Evolutionary conservation across 306 rosid genomes (phyloP).

Genomic region (Alnus glutinosa): DNA sequence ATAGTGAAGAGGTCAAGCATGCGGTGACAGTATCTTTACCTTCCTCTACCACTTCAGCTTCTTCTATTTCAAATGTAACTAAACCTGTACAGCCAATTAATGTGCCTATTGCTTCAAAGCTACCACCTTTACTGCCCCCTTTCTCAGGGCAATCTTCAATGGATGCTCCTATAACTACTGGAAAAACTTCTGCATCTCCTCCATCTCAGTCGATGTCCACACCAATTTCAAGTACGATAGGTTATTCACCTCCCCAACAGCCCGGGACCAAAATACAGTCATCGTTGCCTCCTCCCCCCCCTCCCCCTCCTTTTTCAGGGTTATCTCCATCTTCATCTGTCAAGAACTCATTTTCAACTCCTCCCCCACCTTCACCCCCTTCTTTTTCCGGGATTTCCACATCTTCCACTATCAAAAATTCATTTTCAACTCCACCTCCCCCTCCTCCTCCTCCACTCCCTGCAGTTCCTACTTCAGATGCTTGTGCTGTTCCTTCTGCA

Average conservation of each 20-base stretch:
- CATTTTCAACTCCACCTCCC: constrained; percentile 30
- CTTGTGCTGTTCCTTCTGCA: constrained; percentile 10
- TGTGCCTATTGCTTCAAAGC: constrained; percentile 32
- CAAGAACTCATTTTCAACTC: constrained; percentile 23
- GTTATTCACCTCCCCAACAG: constrained; percentile 21
- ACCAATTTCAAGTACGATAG: constrained; percentile 26
- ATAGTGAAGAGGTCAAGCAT: constrained; percentile 39
- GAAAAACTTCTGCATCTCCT: constrained; percentile 33
- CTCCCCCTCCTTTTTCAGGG: constrained; percentile 26
- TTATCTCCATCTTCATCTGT: constrained; percentile 19
- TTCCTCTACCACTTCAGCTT: constrained; percentile 20
- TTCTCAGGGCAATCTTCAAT: constrained; percentile 34
- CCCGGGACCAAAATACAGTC: constrained; percentile 32
- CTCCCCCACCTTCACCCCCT: constrained; percentile 34
- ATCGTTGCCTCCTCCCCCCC: constrained; percentile 26
- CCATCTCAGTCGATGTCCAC: constrained; percentile 20
- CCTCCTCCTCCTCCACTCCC: constrained; percentile 44
- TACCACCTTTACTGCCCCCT: constrained; percentile 28
- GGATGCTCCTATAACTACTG: constrained; percentile 23
- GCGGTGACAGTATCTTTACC: constrained; percentile 39
- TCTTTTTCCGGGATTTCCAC: constrained; percentile 29
- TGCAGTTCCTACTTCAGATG: constrained; percentile 16
- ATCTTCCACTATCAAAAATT: constrained; percentile 26
- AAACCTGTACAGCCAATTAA: constrained; percentile 39
- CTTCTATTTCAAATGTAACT: constrained; percentile 36